Conservation (phyloP, 2,329 filamentous ascomycete genomes). For the Xylariaceae sp. region DNA sequence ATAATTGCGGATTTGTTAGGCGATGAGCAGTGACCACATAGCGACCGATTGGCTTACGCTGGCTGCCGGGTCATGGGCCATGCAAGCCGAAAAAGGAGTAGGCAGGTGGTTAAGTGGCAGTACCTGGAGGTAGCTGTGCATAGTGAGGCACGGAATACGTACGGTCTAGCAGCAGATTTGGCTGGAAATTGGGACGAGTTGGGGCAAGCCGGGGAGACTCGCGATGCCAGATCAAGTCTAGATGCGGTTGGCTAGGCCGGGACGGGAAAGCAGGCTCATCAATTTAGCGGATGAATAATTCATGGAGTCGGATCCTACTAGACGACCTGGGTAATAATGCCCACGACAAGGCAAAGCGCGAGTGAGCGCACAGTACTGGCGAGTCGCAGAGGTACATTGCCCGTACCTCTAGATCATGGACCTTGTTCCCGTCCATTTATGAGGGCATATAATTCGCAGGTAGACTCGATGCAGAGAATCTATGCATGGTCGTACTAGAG, state of each 20-base stretch:
- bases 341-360: no score
- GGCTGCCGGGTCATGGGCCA: slow-evolving; percentile 27
- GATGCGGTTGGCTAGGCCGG: background rate
- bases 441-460: no score
- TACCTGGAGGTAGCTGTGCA: background rate
- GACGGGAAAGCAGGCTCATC: background rate
- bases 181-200: background rate
- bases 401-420: no score
- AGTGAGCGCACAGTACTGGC: no score
- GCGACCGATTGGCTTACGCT: slow-evolving; percentile 32
- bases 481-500: no score
- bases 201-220: slow-evolving; percentile 1
- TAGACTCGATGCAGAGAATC: no score
- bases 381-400: no score
- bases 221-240: background rate
- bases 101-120: background rate
- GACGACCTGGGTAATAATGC: no score
- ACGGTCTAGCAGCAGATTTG: background rate
- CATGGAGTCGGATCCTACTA: no score
- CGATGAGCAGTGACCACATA: slow-evolving; percentile 5
- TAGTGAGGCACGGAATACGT: background rate
- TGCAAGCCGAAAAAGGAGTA: slow-evolving; percentile 30
- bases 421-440: no score
- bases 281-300: no score
- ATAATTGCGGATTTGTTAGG: slow-evolving; percentile 11